Evolutionary conservation across 805 yeast genomes (phyloP), one percentile per base, ranked within the genome.

Genomic region (Pichia sporocuriosa): DNA sequence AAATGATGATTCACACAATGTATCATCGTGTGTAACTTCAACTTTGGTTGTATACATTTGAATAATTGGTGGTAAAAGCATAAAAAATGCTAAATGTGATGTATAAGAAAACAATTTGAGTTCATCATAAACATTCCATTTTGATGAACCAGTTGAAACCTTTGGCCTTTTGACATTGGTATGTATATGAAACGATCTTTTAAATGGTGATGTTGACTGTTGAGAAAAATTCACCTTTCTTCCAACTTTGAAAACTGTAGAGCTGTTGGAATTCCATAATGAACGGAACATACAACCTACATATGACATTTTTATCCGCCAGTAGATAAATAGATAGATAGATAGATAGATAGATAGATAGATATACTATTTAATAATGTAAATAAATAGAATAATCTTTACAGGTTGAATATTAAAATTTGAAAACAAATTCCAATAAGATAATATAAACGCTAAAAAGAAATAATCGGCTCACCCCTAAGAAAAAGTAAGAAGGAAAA

Each of bases 71-170:
- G 63, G 63, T 15, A 58, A 37, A 6, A 58, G 34, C 53, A 57
- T 46, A 31, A 57, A 57, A 46, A 58, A 58, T 7, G 58, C 52
- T 36, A 58, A 40, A 45, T 58, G 63, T 6, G 63, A 58, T 3
- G 62, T 53, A 48, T 56, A 58, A 6, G 63, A 58, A 23, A 56
- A 49, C 8, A 58, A 40, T 38, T 57, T 56, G 17, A 58, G 33
- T 36, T 57, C 62, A 34, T 57, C 60, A 37, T 46, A 52, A 10
- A 50, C 55, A 16, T 54, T 48, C 62, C 62, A 58, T 26, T 24
- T 47, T 27, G 20, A 21, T 19, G n/a, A n/a, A n/a, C n/a, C n/a
- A n/a, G 35, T 32, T 4, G 49, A 32, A 4, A 40, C 12, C 4
- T 29, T 40, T n/a, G 45, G 41, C n/a, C 51, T 24, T 38, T 40